Base-by-base conservation (phyloP, 495 filamentous ascomycete genomes). In the Evernia prunastri region DNA sequence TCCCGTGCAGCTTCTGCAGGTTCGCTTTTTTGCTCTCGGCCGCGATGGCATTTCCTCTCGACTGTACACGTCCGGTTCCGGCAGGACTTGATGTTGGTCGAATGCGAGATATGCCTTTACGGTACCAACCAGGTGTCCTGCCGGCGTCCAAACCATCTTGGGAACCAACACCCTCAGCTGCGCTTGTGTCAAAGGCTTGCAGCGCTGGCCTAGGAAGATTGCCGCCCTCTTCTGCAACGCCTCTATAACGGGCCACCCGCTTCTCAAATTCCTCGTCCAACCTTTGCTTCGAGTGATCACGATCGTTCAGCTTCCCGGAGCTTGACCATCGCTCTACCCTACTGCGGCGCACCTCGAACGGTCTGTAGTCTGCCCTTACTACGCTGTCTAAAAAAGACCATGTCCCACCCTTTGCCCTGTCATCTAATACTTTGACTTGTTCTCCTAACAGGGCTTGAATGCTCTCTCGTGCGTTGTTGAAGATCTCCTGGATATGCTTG, bases 401-500 rank as follows among this genome's bases (percentile, higher is more conserved):
- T 29, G 15, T 35, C 25, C 23, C 10, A n/a, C 9, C 12, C 6
- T 6, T 27, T 29, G 47, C 25, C 23, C 47, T 23, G 37, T 9
- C 35, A n/a, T 27, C 18, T 17, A 25, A n/a, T 0, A 33, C 15
- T 9, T 35, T 10, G 17, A 17, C 31, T 13, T 12, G 13, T 29
- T 17, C n/a, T 18, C 20, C 11, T 6, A 56, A n/a, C 5, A 3
- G 0, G 39, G 29, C 33, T 23, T 39, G 27, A 11, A 63, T 36
- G 12, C 9, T 35, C 10, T 4, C 11, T 25, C n/a, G 39, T 17
- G 39, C 39, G 11, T 13, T 20, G 2, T 31, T 39, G 27, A 75
- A 72, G 12, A 69, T 79, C 23, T 29, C 59, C 59, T 72, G 71
- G 29, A 81, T 61, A 60, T 79, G 73, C 63, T 80, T 78, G 65